Evolutionary conservation across 176 grass and related monocot species (phyloP).

Genomic region (Ananas comosus): DNA sequence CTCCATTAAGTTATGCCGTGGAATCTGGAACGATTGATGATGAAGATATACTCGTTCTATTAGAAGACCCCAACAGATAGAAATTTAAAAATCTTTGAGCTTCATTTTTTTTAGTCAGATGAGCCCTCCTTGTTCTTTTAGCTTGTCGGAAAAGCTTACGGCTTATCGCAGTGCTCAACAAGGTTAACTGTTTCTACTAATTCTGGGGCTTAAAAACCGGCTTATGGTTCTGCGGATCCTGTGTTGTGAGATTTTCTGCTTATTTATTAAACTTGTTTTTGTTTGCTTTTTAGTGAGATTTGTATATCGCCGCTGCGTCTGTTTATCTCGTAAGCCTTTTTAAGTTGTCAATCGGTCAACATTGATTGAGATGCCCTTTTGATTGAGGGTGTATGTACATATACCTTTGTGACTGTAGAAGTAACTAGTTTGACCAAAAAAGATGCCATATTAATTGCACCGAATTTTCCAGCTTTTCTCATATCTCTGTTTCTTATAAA

Average conservation of each 20-base stretch:
- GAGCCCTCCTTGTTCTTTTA: not conserved
- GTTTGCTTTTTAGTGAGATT: conserved; percentile 56
- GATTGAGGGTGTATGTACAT: too few species aligned
- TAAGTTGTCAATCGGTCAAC: too few species aligned
- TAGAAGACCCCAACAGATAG: conserved; percentile 73
- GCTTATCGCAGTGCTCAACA: not conserved
- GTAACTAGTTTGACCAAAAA: too few species aligned
- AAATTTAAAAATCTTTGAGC: not conserved
- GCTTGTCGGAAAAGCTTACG: not conserved
- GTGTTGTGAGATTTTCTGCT: conserved; percentile 14
- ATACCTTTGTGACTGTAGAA: too few species aligned
- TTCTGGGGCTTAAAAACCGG: not conserved
- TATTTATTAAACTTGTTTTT: conserved; percentile 37
- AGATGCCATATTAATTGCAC: too few species aligned
- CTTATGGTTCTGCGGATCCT: conserved; percentile 24
- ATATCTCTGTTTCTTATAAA: too few species aligned
- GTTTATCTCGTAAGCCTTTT: not conserved
- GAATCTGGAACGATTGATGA: conserved; percentile 64
- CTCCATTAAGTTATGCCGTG: conserved; percentile 63
- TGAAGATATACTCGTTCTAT: conserved; percentile 76
- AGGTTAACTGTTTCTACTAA: too few species aligned
- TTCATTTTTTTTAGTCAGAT: conserved; percentile 10
- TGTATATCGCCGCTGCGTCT: conserved; percentile 51
- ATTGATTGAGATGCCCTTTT: too few species aligned
- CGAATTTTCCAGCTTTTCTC: too few species aligned